Evolutionary conservation across 495 filamentous ascomycete genomes (phyloP), one percentile per base, ranked within the genome.

Genomic region (Annulohypoxylon maeteangense): DNA sequence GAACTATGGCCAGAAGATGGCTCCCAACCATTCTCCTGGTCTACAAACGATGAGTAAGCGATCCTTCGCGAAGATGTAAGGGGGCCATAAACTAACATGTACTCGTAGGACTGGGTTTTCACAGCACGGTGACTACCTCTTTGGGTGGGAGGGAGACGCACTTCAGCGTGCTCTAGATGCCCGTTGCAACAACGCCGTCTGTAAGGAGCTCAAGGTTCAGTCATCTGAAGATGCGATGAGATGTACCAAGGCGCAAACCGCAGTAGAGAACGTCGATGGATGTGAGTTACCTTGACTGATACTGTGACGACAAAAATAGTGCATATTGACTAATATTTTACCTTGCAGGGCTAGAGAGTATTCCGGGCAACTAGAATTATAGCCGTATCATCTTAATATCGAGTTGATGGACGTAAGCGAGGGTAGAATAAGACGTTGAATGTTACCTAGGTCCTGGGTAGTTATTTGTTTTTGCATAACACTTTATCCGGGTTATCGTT

Each of bases 1-100:
- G 75, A 76, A 22, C 47, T 81, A 38, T 82, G 80, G 79, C 80
- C 80, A 45, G 71, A 76, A 31, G 78, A 81, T 62, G 78, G 76
- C 67, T 78, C 74, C 22, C 78, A 81, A 54, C 82, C 82, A 22
- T 84, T 84, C 72, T 78, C 81, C 42, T 84, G 81, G 81, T 78
- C 75, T 34, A 81, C 81, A 25, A 76, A 76, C 16, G 75, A 83
- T 44, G 72, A 74, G 79, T 80, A 61, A 75, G 76, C 66, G 38
- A 40, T 12, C 22, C 12, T 32, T 1, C 40, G 16, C 1, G 31
- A 1, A 1, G 31, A 18, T 23, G 38, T 14, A 22, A 11, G 10
- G 14, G 3, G 31, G 27, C 2, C 12, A 20, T 18, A 4, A 25
- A 20, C 54, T 66, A 48, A 27, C 12, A 11, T 14, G 18, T 4